Base-by-base conservation (phyloP, 805 yeast genomes). In the Maudiozyma barnettii region DNA sequence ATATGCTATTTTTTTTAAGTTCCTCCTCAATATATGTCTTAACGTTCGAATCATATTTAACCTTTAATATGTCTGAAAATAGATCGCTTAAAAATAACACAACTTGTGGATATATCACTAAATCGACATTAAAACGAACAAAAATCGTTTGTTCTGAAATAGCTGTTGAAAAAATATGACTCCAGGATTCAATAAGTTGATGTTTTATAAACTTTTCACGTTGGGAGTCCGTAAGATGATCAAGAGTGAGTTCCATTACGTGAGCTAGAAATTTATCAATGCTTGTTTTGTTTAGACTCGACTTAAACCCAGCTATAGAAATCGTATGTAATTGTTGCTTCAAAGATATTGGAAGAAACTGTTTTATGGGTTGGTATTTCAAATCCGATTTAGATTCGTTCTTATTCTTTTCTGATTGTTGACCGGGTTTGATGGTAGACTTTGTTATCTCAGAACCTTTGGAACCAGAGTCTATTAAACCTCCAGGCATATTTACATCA, bases 271-370 rank as follows among this genome's bases (percentile, higher is more conserved):
- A 50, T 3, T 10, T 29, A 21, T 58, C 58, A 13, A 59, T 39
- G 7, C 45, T 37, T 6, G 41, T 47, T 16, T 40, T 43, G 10
- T 55, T 45, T 3, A 47, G 33, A n/a, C 45, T 43, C 12, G 47
- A 49, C 13, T 58, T 55, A 4, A 61, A 16, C 2, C 54, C 55
- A 20, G 40, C 42, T 9, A 62, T 23, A 7, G 61, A 54, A 13
- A 61, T 35, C 2, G 60, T 57, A 36, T 52, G 54, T 29, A 57
- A 51, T 38, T 59, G 65, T 38, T 61, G 62, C 31, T 52, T 54
- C 19, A 55, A 37, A 2, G 61, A 52, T 5, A 55, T 54, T 2
- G 64, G 64, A 5, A 60, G 45, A 47, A 63, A 59, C 18, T 58
- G 55, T 45, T 58, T 54, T 26, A 60, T 41, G 12, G 53, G 31